Evolutionary conservation across 305 asterid genomes (phyloP).

Genomic region (Fraxinus xanthoxyloides): DNA sequence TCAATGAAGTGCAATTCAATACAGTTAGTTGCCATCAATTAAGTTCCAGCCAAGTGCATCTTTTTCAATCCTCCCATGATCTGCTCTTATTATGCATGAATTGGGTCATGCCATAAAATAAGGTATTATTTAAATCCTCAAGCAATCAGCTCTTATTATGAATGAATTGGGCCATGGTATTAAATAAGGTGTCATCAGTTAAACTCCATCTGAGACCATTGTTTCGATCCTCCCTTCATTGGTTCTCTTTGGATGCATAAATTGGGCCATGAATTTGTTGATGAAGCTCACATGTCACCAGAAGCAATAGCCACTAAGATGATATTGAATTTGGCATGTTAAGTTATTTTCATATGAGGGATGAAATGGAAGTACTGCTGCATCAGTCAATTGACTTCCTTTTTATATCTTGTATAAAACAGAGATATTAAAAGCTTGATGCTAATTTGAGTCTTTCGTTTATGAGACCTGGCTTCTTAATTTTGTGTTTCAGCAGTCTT

Average conservation of each 20-base stretch:
- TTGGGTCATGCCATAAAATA: background rate
- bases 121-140: background rate
- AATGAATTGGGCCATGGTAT: background rate
- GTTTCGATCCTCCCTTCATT: background rate
- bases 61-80: background rate
- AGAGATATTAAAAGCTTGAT: background rate
- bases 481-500: constrained; percentile 17
- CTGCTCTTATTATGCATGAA: background rate
- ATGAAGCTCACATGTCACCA: background rate
- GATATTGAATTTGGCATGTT: background rate
- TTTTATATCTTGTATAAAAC: background rate
- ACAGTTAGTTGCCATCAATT: background rate
- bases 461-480: background rate
- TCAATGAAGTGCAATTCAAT: background rate
- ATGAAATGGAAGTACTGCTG: background rate
- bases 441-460: background rate
- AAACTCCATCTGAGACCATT: background rate
- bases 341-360: background rate
- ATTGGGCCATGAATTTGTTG: background rate
- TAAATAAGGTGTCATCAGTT: background rate
- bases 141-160: background rate
- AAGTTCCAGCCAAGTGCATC: background rate
- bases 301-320: background rate
- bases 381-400: background rate
- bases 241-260: background rate